Evolutionary conservation across 768 basidiomycete genomes (phyloP).

Genomic region (Austroboletus eburneus): DNA sequence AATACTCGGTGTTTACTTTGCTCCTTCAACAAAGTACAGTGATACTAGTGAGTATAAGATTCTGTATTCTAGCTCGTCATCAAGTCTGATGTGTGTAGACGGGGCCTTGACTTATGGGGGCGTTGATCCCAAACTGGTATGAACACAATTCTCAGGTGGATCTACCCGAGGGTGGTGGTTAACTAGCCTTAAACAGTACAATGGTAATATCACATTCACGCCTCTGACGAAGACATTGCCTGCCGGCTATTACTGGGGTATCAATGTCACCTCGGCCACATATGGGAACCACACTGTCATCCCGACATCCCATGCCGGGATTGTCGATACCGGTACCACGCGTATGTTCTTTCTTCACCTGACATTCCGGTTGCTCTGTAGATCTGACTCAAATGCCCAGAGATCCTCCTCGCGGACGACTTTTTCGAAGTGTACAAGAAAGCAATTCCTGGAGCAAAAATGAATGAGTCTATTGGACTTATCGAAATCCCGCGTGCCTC

Average conservation of each 20-base stretch:
- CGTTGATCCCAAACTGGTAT: conserved; percentile 13
- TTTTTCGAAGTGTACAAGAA: conserved; percentile 15
- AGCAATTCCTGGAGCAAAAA: conserved; percentile 12
- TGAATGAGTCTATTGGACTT: conserved; percentile 6
- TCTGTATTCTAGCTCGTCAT: no score
- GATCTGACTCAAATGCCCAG: conserved; percentile 2
- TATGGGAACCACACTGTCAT: conserved; percentile 16
- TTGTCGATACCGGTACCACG: conserved; percentile 29
- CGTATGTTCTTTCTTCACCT: conserved; percentile 6
- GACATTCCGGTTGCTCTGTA: not conserved
- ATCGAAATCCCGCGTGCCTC: conserved; percentile 16
- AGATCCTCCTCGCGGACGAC: conserved; percentile 21
- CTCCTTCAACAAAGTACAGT: conserved; percentile 15
- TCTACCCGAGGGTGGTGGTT: not conserved
- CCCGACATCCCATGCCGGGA: conserved; percentile 20
- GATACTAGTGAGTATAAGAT: conserved; percentile 16
- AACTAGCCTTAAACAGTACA: conserved; percentile 9
- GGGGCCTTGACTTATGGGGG: conserved; percentile 29
- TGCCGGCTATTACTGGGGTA: conserved; percentile 26
- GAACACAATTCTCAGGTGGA: not conserved
- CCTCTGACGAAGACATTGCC: conserved; percentile 27
- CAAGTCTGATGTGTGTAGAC: conserved; percentile 8
- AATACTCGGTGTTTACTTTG: conserved; percentile 20
- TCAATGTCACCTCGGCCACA: conserved; percentile 20
- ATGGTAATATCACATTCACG: conserved; percentile 20